Evolutionary conservation across 2,329 filamentous ascomycete genomes (phyloP).

Genomic region (Penicillium crustosum): DNA sequence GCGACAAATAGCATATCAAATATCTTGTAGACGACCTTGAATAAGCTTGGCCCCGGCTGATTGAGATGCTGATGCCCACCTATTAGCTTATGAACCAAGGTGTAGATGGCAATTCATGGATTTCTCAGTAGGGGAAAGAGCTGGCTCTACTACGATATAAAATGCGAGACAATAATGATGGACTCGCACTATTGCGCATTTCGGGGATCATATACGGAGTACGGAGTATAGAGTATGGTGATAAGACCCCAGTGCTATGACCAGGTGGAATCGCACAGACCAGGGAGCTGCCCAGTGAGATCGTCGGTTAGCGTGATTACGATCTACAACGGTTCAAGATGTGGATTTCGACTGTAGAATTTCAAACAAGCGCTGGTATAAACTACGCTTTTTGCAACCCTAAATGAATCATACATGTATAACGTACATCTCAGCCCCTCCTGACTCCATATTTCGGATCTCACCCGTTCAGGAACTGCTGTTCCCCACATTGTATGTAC

Average conservation of each 20-base stretch:
- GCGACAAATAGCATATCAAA: neutral
- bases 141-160: neutral
- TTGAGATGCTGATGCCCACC: neutral
- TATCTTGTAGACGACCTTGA: neutral
- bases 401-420: slow-evolving; percentile 5
- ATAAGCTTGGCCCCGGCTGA: neutral
- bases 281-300: neutral
- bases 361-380: neutral
- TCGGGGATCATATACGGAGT: neutral
- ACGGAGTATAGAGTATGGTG: neutral
- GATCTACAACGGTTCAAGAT: slow-evolving; percentile 16
- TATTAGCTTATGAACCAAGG: neutral
- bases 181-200: neutral
- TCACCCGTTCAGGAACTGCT: neutral
- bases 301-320: slow-evolving; percentile 15
- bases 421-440: neutral
- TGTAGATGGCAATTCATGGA: neutral
- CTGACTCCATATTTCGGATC: neutral
- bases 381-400: neutral
- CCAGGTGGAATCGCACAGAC: neutral
- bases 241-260: neutral
- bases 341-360: slow-evolving; percentile 8
- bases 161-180: neutral
- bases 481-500: neutral
- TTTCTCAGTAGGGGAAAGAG: neutral